phyloP scores from a whole-genome alignment of 441 rosid genomes.

The Omphalea diandra region DNA sequence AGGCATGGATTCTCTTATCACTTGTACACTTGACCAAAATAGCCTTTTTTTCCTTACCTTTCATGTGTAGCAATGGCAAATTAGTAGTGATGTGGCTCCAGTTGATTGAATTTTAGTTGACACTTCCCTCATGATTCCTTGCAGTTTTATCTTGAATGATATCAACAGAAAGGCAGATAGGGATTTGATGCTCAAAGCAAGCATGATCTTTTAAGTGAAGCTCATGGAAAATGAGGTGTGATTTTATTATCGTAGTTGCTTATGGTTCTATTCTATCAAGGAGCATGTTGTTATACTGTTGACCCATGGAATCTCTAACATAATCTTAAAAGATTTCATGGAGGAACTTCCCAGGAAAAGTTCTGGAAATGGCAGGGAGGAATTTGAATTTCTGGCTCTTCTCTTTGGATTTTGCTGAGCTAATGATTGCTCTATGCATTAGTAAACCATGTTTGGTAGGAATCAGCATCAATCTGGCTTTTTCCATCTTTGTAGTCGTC shows the following conservation, averaged over 20 bases:
- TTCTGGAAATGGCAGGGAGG: too few species aligned
- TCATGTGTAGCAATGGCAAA: too few species aligned
- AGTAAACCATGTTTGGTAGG: background rate
- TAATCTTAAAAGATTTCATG: background rate
- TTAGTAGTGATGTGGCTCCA: background rate
- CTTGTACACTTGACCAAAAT: background rate
- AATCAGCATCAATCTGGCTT: background rate
- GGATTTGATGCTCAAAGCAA: slow-evolving; percentile 4
- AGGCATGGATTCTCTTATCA: slow-evolving; percentile 2
- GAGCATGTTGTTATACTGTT: too few species aligned
- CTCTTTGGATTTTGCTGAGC: background rate
- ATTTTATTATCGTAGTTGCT: background rate
- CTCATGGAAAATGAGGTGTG: background rate
- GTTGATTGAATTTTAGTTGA: slow-evolving; percentile 1
- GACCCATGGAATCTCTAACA: background rate
- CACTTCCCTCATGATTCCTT: background rate
- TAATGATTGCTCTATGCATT: background rate
- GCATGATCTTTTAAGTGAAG: too few species aligned
- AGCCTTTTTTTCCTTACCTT: too few species aligned
- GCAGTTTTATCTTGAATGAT: background rate
- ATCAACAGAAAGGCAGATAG: background rate
- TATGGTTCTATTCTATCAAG: too few species aligned
- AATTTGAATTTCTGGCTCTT: background rate
- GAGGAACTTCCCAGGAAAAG: too few species aligned
- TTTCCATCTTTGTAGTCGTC: background rate